phyloP scores from a whole-genome alignment of 768 basidiomycete genomes.

The Leucocoprinus leucothites region DNA sequence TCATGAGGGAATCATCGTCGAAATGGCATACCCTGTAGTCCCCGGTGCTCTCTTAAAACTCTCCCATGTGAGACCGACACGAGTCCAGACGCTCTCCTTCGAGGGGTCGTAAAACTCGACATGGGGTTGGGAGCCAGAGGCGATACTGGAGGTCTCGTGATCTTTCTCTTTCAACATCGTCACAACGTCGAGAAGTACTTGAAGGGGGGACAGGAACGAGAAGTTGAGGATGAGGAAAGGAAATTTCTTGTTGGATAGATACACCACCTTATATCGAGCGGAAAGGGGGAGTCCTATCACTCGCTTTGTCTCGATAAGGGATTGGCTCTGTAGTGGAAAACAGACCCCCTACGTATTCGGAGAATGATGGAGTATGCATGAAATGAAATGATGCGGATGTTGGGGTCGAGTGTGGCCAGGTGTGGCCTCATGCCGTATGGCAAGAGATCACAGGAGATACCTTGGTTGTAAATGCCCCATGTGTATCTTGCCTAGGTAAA shows the following conservation, averaged over 20 bases:
- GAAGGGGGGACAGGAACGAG: conserved; percentile 7
- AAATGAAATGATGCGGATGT: too few relatives aligned
- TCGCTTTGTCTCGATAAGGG: too few relatives aligned
- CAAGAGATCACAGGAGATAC: background rate
- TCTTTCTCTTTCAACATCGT: conserved; percentile 32
- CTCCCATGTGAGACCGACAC: conserved; percentile 37
- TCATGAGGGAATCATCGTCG: too few relatives aligned
- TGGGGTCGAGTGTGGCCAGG: background rate
- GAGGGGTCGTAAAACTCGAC: conserved; percentile 44
- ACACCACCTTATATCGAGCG: background rate
- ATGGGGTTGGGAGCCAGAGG: conserved; percentile 22
- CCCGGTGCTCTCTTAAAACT: conserved; percentile 47
- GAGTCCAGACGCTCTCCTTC: conserved; percentile 43
- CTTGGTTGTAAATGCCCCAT: background rate
- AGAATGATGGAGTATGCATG: too few relatives aligned
- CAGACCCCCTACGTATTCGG: too few relatives aligned
- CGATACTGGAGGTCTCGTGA: conserved; percentile 28
- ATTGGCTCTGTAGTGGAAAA: too few relatives aligned
- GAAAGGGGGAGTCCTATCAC: too few relatives aligned
- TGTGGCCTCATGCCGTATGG: background rate
- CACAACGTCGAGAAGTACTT: background rate
- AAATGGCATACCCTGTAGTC: conserved; percentile 35
- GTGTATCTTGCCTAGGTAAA: too few relatives aligned
- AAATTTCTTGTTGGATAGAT: background rate
- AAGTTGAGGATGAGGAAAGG: conserved; percentile 3